Evolutionary conservation across 2,329 filamentous ascomycete species (phyloP), one percentile per base, ranked within the genome.

Genomic region (Xylogone sp.): DNA sequence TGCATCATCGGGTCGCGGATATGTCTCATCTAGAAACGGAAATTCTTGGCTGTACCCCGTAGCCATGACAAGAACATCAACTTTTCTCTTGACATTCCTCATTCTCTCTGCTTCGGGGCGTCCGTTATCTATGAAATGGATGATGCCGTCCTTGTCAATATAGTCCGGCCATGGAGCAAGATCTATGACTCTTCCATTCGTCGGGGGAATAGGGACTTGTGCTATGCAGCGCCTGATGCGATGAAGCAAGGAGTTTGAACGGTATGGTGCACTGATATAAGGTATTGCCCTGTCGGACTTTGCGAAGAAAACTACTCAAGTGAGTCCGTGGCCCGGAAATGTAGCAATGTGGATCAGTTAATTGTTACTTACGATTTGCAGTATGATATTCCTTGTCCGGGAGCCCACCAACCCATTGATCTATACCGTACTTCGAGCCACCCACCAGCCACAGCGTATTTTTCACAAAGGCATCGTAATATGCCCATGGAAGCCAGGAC

Each of bases 1-100:
- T 19, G 72, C 65, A 45, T 81, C 73, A 45, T 73, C 64, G 6
- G 77, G 72, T 4, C 65, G 68, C 0, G 77, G 73, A 49, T 75
- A 75, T 1, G 58, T 58, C 1, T 59, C 54, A 13, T 64, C 58
- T 8, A 77, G 60, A 56, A 76, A 77, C 0, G 58, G 59, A 44
- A 77, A 75, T 2, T 62, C 59, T 21, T 70, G 68, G 0, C 60
- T 62, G 56, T 78, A 79, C 0, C 76, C 76, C 0, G 76, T 79
- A 3, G 72, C 72, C 46, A 75, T 69, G 10, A 79, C 60, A 2
- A 78, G 58, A 0, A 78, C 59, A 52, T 78, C 75, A 0, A 75
- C 70, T 42, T 67, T 69, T 13, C 72, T 59, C 0, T 48, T 45
- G 21, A 61, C 57, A 1, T 55, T 45, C 21, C 56, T 60, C 48